These are phyloP conservation scores for Colletotrichum sp. DNA, from an alignment of 2,329 filamentous ascomycete species.

Conservation along the genomic window DNA sequence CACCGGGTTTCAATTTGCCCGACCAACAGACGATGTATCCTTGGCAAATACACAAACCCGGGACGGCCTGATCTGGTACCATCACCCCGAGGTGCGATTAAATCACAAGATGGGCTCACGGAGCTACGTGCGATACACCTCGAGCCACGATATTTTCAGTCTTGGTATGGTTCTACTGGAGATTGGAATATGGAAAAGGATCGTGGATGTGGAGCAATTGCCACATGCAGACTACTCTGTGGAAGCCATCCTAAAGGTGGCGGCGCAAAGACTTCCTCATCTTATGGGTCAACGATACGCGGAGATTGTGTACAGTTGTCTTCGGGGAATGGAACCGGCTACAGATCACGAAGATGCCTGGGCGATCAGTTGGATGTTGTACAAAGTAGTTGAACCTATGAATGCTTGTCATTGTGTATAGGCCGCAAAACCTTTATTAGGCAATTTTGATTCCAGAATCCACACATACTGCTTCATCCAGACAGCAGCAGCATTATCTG, in stretches of 20 bases:
- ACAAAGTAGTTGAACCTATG: not conserved
- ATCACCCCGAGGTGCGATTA: not conserved
- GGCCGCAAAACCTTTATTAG: not conserved
- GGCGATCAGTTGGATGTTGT: not conserved
- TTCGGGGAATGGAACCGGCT: not conserved
- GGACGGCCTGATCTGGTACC: not conserved
- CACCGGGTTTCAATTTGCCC: not conserved
- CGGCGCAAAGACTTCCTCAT: not conserved
- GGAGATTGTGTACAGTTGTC: not conserved
- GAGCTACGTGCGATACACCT: not conserved
- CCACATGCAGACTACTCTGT: not conserved
- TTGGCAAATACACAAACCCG: not conserved
- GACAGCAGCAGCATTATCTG: not conserved
- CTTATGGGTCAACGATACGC: not conserved
- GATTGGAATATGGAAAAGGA: not conserved
- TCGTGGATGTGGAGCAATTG: not conserved
- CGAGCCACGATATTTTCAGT: not conserved
- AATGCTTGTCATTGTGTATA: not conserved
- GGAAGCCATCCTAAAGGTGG: not conserved
- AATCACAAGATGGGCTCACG: not conserved
- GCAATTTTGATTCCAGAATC: not conserved
- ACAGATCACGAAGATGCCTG: not conserved
- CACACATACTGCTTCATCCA: not conserved
- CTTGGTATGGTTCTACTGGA: not conserved
- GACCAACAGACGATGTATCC: not conserved